Base-by-base conservation (phyloP, 2,329 filamentous ascomycete genomes). In the Kalmusia sp. region DNA sequence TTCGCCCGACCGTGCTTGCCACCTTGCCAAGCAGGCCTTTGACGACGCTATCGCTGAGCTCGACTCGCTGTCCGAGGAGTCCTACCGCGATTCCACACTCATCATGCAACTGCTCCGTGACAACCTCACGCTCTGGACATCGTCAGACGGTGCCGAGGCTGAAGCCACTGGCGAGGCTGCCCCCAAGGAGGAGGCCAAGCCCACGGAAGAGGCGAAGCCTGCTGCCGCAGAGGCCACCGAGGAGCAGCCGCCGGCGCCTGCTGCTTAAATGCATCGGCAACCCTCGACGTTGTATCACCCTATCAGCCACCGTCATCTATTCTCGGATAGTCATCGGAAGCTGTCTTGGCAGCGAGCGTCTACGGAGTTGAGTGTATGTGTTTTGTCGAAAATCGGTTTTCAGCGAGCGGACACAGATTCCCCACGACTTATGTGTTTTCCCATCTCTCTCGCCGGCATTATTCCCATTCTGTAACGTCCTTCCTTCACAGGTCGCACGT, bases 81-180 rank as follows among this genome's bases (percentile, higher is more conserved):
- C 92, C 56, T 97, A 98, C 89, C 91, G 93, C 75, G 93, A 98
- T 82, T 96, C 92, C 87, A 98, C 93, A 55, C 87, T 98, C 71
- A 97, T 98, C 84, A 98, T 97, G 93, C 93, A 98, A 85, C 86
- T 98, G 60, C 89, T 98, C 77, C 91, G 93, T 76, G 93, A 97
- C 84, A 98, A 97, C 86, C 85, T 98, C 62, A 97, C 93, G 65
- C 89, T 97, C 79, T 97, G 93, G 93, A 97, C 93, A 69, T 97
- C 93, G 67, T 96, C 92, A 55, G 93, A 96, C 76, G 91, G 86
- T 69, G 87, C 83, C 70, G 93, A 96, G 78, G 83, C 84, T 57
- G 91, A 93, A 79, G 81, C 81, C 53, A 80, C 87, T 61, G 82
- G 81, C 56, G 75, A 76, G 54, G 70, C 74, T 57, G 81, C 55